These are phyloP conservation scores for Hawksworthiomyces lignivorus DNA, from an alignment of 2,329 filamentous ascomycete genomes.

Conservation along the genomic window DNA sequence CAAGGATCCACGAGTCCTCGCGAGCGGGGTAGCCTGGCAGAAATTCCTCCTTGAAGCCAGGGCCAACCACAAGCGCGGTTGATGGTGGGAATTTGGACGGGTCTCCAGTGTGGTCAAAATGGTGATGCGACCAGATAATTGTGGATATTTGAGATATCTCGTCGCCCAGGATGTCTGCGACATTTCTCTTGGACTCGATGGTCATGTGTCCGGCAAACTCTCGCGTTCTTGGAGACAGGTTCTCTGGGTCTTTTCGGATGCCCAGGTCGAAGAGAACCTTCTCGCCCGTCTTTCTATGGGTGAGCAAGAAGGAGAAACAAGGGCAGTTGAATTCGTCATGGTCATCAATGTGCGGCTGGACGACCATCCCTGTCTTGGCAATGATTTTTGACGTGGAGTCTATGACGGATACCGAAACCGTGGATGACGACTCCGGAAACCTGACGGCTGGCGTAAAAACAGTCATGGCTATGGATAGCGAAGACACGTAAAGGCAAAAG, in stretches of 20 bases:
- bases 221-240: not conserved
- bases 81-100: constrained; percentile 30
- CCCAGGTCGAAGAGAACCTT: constrained; percentile 19
- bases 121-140: constrained; percentile 31
- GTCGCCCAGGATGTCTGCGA: constrained; percentile 10
- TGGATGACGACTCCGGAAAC: no score
- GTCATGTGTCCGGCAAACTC: not conserved
- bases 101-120: constrained; percentile 36
- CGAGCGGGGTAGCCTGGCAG: constrained; percentile 18
- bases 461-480: no score
- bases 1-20: not conserved
- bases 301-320: constrained; percentile 1
- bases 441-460: no score
- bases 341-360: not conserved
- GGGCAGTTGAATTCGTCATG: not conserved
- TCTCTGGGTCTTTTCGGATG: constrained; percentile 5
- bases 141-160: constrained; percentile 14
- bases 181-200: not conserved
- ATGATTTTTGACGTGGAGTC: not conserved
- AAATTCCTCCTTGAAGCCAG: constrained; percentile 33
- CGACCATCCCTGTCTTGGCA: not conserved
- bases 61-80: constrained; percentile 39
- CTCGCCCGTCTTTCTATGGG: constrained; percentile 1
- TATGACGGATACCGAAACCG: not conserved
- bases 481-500: no score